phyloP scores from a whole-genome alignment of 176 grass and related monocot species.

The Hsuehochloa calcarea region DNA sequence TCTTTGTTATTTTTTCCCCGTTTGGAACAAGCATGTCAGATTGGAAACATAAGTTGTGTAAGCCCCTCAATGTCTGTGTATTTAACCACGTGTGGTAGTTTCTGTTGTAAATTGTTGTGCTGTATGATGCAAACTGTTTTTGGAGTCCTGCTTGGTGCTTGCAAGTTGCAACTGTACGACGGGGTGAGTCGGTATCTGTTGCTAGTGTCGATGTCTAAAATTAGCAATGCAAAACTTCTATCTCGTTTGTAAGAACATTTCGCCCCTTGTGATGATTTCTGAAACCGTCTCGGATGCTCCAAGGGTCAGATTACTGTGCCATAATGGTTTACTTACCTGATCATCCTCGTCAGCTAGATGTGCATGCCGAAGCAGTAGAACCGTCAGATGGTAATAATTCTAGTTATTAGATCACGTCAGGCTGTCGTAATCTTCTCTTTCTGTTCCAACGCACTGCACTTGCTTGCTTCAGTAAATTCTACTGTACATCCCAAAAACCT shows the following conservation, averaged over 20 bases:
- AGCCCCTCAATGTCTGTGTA: not conserved
- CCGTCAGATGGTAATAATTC: constrained; percentile 12
- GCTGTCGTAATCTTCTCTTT: constrained; percentile 13
- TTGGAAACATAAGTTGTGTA: constrained; percentile 19
- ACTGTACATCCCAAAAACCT: constrained; percentile 3
- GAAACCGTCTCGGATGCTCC: not conserved
- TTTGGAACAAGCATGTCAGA: constrained; percentile 22
- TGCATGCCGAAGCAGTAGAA: constrained; percentile 18
- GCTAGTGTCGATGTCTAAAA: not conserved
- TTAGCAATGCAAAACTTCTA: not conserved
- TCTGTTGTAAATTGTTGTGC: constrained; percentile 44
- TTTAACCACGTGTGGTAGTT: not conserved
- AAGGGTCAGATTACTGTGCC: not conserved
- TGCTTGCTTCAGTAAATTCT: constrained; percentile 1
- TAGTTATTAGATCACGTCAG: constrained; percentile 40
- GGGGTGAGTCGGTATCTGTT: not conserved
- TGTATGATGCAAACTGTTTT: constrained; percentile 17
- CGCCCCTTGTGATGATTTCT: not conserved
- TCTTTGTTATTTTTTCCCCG: not conserved
- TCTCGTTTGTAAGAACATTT: not conserved
- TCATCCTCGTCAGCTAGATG: not conserved
- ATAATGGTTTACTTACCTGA: not conserved
- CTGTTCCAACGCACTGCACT: constrained; percentile 1
- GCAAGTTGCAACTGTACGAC: not conserved
- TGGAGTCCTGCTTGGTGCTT: constrained; percentile 11